A percentile compares a stretch with the other conserved stretches of the same genome.
These are phyloP conservation scores for Salix koriyanagi DNA, from an alignment of 345 rosid species.

Conservation along the genomic window DNA sequence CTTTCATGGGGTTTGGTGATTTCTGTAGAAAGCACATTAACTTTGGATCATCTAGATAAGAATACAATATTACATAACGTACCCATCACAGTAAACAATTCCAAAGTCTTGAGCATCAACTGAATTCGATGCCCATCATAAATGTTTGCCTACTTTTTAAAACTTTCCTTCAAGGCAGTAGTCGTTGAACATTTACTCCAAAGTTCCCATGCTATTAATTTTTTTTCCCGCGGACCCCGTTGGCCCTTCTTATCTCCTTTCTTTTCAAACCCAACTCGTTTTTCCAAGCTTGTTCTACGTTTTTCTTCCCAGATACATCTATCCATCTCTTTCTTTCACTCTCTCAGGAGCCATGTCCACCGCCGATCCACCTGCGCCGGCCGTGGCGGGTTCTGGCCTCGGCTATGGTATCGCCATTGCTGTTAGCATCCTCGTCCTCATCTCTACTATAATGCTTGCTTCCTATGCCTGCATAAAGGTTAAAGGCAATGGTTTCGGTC, in stretches of 20 bases:
- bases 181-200: slow-evolving; percentile 11
- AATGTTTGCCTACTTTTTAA: slow-evolving; percentile 5
- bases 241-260: neutral
- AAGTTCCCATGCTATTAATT: neutral
- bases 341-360: slow-evolving; percentile 34
- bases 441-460: slow-evolving; percentile 70
- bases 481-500: slow-evolving; percentile 27
- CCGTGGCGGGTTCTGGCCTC: slow-evolving; percentile 58
- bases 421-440: slow-evolving; percentile 68
- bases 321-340: neutral
- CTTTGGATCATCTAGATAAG: neutral
- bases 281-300: neutral
- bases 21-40: no score
- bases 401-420: slow-evolving; percentile 85
- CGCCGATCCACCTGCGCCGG: slow-evolving; percentile 35
- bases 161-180: neutral
- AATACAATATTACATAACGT: no score
- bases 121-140: neutral
- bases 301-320: neutral
- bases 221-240: neutral
- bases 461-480: slow-evolving; percentile 60
- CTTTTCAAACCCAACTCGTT: neutral
- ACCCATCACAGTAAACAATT: neutral
- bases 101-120: neutral
- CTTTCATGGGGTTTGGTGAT: neutral